Evolutionary conservation across 768 basidiomycete species (phyloP), one percentile per base, ranked within the genome.

Genomic region (Panaeolus cyanescens): DNA sequence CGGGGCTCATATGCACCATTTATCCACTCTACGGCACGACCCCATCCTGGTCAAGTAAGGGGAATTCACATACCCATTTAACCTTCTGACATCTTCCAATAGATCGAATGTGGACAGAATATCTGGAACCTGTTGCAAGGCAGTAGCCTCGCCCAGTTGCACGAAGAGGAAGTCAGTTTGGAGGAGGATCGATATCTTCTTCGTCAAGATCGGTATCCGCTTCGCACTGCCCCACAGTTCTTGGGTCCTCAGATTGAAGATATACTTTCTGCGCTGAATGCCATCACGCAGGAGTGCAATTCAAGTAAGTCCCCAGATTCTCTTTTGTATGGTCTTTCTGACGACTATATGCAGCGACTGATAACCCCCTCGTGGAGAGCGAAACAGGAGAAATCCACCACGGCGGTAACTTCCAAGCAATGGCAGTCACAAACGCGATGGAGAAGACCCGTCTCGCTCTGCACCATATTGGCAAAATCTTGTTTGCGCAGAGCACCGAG

Each of bases 381-480:
- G 82, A 88, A 57, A 85, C 85, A 30, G 85, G 84, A 2, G 71
- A 78, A 34, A 80, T 90, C 13, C 88, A 92, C 69, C 87, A 91
- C 64, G 91, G 90, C 28, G 94, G 93, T 13, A 95, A 95, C 72
- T 95, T 96, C 81, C 93, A 91, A 72, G 90, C 90, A 0, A 91
- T 91, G 86, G 81, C 88, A 12, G 83, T 92, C 42, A 88, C 88
- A 12, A 85, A 75, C 60, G 88, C 91, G 10, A 94, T 95, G 91
- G 93, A 95, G 72, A 93, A 94, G 71, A 90, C 90, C 0, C 89
- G 93, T 8, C 82, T 91, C 45, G 80, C 85, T 12, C 73, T 91
- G 45, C 80, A 87, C 39, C 89, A 90, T 62, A 81, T 91, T 50
- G 90, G 90, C 57, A 88, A 88, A 71, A 76, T 92, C 31, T 71